Evolutionary conservation across 345 rosid species (phyloP).

Genomic region (Passiflora organensis): DNA sequence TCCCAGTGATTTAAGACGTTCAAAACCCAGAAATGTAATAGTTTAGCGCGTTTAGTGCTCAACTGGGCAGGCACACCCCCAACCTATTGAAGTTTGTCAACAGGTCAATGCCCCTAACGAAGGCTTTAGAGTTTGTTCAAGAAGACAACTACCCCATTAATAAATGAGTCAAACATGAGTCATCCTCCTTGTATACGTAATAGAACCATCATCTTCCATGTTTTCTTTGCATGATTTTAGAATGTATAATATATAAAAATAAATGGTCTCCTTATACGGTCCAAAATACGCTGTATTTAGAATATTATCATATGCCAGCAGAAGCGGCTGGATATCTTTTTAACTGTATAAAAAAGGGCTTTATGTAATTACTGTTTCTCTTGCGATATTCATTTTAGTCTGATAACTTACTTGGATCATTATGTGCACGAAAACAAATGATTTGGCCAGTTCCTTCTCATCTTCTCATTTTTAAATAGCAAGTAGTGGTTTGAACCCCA

Average conservation of each 20-base stretch:
- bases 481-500: no score
- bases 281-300: no score
- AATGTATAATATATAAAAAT: no score
- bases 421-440: background rate
- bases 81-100: constrained; percentile 21
- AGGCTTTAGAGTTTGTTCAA: constrained; percentile 9
- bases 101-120: constrained; percentile 23
- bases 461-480: no score
- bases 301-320: no score
- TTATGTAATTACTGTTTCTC: no score
- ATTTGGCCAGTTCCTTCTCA: background rate
- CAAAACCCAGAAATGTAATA: constrained; percentile 21
- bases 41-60: constrained; percentile 21
- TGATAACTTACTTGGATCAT: background rate
- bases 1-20: constrained; percentile 11
- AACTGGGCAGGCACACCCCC: constrained; percentile 7
- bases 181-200: background rate
- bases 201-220: background rate
- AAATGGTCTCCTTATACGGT: no score
- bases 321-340: no score
- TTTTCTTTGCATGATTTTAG: background rate
- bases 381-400: no score
- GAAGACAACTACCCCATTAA: constrained; percentile 4
- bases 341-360: no score
- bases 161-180: no score